Evolutionary conservation across 2,329 filamentous ascomycete species (phyloP).

Genomic region (Colletotrichum filicis): DNA sequence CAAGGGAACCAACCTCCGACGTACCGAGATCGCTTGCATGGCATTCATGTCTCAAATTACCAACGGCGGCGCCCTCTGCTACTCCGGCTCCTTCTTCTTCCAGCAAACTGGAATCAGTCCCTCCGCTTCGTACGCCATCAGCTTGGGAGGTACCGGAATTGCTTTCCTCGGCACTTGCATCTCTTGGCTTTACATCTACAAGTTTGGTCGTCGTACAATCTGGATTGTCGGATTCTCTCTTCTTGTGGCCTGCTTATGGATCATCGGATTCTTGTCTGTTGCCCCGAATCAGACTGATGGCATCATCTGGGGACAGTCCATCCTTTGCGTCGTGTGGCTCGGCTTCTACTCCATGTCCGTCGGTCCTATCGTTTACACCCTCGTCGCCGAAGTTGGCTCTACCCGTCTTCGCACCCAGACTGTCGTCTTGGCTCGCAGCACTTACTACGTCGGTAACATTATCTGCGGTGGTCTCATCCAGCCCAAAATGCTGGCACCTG

Average conservation of each 20-base stretch:
- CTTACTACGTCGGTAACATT: conserved; percentile 54
- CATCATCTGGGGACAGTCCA: conserved; percentile 53
- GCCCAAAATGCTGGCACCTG: conserved; percentile 50
- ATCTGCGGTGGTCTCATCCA: conserved; percentile 51
- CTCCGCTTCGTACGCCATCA: conserved; percentile 51
- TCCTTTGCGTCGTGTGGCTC: conserved; percentile 57
- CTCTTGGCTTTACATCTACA: conserved; percentile 56
- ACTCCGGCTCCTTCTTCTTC: conserved; percentile 59
- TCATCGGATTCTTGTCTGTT: conserved; percentile 54
- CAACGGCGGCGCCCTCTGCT: conserved; percentile 52
- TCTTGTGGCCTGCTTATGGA: conserved; percentile 53
- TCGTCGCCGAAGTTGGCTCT: conserved; percentile 55
- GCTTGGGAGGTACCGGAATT: conserved; percentile 53
- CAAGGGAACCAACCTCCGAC: conserved; percentile 56
- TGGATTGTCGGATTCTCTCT: conserved; percentile 52
- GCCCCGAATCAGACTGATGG: conserved; percentile 46
- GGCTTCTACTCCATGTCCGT: conserved; percentile 55
- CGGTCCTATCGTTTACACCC: conserved; percentile 57
- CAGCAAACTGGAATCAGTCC: conserved; percentile 54
- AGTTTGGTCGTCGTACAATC: conserved; percentile 54
- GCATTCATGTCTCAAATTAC: conserved; percentile 54
- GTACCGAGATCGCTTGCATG: conserved; percentile 57
- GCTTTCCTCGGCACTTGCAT: conserved; percentile 55
- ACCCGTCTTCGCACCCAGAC: conserved; percentile 59
- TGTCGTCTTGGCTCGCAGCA: conserved; percentile 54